Base-by-base conservation (phyloP, 176 grass and related monocot genomes). In the Miscanthus lutarioriparius region DNA sequence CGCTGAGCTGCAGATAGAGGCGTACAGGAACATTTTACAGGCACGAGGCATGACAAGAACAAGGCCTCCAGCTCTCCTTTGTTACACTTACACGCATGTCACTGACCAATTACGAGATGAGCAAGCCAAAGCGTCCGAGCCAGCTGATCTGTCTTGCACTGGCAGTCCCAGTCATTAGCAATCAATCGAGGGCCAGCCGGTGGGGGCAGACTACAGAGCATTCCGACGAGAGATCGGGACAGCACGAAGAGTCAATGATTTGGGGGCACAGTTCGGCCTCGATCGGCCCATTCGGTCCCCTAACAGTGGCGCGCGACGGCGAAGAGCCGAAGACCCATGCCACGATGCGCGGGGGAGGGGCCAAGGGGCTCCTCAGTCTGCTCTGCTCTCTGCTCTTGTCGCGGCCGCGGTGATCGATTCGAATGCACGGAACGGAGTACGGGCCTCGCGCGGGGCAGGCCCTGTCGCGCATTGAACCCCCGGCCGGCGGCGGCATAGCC, bases 71-170 rank as follows among this genome's bases (percentile, higher is more conserved):
- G 7, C 20, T 20, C 7, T 56, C 53, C 2, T 56, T n/a, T n/a
- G n/a, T n/a, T n/a, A n/a, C n/a, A n/a, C n/a, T 35, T 35, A 35
- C 39, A 40, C 14, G 48, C 48, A 51, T 48, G 45, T 48, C 45
- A 48, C 4, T 48, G 1, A 48, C 45, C 13, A 45, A 47, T 47
- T 47, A 47, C 44, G 44, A 47, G n/a, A n/a, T n/a, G n/a, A n/a
- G 44, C 11, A 47, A 47, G 44, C 44, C 43, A 15, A 44, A 63
- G 74, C 39, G 38, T 53, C 36, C 10, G 19, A 54, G 53, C 53
- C 76, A 56, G 65, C 30, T 81, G 70, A 63, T 30, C 87, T 76
- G 82, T 49, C 23, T 69, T 44, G 82, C 87, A 81, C 63, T n/a
- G 67, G 67, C 51, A 8, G 53, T 23, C 48, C 56, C 14, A 40